A percentile compares a stretch with the other conserved stretches of the same genome.
Conservation (phyloP, 768 basidiomycete species). For the Amanita rimosa region DNA sequence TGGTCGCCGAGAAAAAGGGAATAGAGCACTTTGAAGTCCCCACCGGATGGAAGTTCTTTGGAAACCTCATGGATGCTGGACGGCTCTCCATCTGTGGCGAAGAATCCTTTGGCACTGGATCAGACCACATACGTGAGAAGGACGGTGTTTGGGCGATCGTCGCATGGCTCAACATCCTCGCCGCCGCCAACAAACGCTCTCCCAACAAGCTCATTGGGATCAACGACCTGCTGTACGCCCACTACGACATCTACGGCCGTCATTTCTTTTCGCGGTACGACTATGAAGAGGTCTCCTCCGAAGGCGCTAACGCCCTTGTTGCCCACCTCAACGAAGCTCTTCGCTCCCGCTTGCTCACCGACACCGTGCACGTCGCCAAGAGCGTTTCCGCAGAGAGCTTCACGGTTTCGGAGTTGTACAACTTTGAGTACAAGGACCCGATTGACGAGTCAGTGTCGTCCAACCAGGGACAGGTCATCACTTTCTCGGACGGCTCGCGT, state of each 20-base stretch:
- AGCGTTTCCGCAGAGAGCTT: constrained; percentile 23
- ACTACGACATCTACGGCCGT: constrained; percentile 90
- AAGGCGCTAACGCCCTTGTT: constrained; percentile 82
- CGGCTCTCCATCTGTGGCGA: constrained; percentile 97
- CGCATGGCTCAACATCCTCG: constrained; percentile 96
- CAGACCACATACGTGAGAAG: constrained; percentile 99
- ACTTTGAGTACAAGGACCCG: constrained; percentile 98
- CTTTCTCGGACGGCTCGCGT: constrained; percentile 84
- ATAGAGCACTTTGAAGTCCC: constrained; percentile 94
- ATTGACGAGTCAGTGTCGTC: constrained; percentile 88
- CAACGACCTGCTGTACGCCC: constrained; percentile 79
- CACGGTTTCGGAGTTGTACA: constrained; percentile 64
- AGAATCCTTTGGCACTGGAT: constrained; percentile 99
- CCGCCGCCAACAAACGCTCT: constrained; percentile 72
- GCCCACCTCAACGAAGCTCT: constrained; percentile 64
- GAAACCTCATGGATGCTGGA: constrained; percentile 98
- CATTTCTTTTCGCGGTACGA: constrained; percentile 99
- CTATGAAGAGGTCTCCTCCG: constrained; percentile 94
- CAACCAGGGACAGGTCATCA: constrained; percentile 93
- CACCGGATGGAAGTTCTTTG: constrained; percentile 99
- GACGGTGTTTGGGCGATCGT: constrained; percentile 97
- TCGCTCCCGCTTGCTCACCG: constrained; percentile 52
- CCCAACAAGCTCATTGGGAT: constrained; percentile 75
- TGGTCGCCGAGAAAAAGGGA: constrained; percentile 90
- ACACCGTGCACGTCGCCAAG: constrained; percentile 54